These are phyloP conservation scores for Sarcodon aspratus DNA, from an alignment of 768 basidiomycete species.

Conservation along the genomic window DNA sequence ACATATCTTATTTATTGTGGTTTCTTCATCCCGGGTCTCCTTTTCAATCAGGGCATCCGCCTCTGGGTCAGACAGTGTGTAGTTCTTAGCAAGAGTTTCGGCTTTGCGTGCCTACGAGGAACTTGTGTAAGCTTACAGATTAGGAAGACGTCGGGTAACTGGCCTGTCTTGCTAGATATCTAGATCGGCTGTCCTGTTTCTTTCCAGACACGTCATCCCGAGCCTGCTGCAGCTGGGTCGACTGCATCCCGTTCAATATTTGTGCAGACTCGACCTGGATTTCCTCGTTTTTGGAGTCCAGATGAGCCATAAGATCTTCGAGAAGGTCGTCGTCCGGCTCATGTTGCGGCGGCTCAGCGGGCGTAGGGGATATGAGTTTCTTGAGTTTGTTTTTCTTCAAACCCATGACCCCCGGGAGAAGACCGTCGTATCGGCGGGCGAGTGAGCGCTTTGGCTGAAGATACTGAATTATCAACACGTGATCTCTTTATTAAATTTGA, in stretches of 20 bases:
- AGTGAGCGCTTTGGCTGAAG: no score
- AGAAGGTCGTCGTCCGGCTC: slow-evolving; percentile 48
- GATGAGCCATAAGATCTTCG: slow-evolving; percentile 66
- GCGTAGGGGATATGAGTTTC: slow-evolving; percentile 25
- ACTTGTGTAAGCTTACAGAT: background rate
- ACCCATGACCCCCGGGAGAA: slow-evolving; percentile 23
- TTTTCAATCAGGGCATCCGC: slow-evolving; percentile 46
- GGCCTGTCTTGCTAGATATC: slow-evolving; percentile 68
- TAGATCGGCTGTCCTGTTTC: slow-evolving; percentile 48
- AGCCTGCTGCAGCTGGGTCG: slow-evolving; percentile 17
- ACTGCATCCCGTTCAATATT: slow-evolving; percentile 36
- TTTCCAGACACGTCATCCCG: slow-evolving; percentile 9
- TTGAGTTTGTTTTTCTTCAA: slow-evolving; percentile 49
- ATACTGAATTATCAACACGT: no score
- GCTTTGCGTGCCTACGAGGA: slow-evolving; percentile 56
- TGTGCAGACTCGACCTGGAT: slow-evolving; percentile 37
- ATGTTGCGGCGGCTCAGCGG: slow-evolving; percentile 18
- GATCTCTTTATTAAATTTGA: no score
- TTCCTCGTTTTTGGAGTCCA: slow-evolving; percentile 50
- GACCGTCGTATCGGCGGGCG: no score
- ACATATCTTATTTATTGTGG: slow-evolving; percentile 51
- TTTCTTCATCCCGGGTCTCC: slow-evolving; percentile 60
- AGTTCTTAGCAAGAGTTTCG: slow-evolving; percentile 44
- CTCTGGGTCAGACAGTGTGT: slow-evolving; percentile 42
- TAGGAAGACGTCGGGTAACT: slow-evolving; percentile 1